Percentiles rank a stretch among this genome's conserved stretches.
phyloP scores from a whole-genome alignment of 352 stramenopile genomes.

The Albugo candida region DNA sequence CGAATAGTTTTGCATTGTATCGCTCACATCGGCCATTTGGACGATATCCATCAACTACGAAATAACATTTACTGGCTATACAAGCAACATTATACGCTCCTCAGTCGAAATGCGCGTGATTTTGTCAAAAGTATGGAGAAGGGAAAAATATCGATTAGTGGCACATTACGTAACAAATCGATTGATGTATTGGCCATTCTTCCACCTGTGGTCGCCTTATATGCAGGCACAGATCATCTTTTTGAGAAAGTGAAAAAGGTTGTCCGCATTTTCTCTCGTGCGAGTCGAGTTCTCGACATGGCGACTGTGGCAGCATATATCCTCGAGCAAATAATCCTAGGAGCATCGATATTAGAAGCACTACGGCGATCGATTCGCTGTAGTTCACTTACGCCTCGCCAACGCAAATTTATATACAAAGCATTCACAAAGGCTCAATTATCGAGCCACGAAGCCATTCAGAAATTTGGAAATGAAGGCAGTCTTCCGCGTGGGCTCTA shows the following conservation, averaged over 20 bases:
- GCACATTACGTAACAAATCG: conserved; percentile 13
- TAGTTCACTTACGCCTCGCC: conserved; percentile 51
- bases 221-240: conserved; percentile 59
- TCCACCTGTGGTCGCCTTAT: conserved; percentile 48
- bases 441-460: conserved; percentile 61
- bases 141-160: conserved; percentile 15
- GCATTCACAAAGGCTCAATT: conserved; percentile 70
- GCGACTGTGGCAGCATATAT: conserved; percentile 54
- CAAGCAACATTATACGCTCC: conserved; percentile 54
- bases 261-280: conserved; percentile 61
- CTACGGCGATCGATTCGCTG: conserved; percentile 73
- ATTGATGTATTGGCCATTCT: conserved; percentile 63
- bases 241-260: conserved; percentile 68
- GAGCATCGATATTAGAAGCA: conserved; percentile 50
- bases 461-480: conserved; percentile 66
- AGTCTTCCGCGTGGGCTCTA: conserved; percentile 48
- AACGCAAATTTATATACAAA: conserved; percentile 73
- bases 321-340: conserved; percentile 60
- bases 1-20: conserved; percentile 59
- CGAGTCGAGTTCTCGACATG: conserved; percentile 43
- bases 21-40: conserved; percentile 27
- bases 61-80: conserved; percentile 72
- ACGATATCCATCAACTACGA: conserved; percentile 35
- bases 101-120: conserved; percentile 38
- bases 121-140: conserved; percentile 64